Evolutionary conservation across 768 basidiomycete species (phyloP).

Genomic region (Tremella yokohamensis): DNA sequence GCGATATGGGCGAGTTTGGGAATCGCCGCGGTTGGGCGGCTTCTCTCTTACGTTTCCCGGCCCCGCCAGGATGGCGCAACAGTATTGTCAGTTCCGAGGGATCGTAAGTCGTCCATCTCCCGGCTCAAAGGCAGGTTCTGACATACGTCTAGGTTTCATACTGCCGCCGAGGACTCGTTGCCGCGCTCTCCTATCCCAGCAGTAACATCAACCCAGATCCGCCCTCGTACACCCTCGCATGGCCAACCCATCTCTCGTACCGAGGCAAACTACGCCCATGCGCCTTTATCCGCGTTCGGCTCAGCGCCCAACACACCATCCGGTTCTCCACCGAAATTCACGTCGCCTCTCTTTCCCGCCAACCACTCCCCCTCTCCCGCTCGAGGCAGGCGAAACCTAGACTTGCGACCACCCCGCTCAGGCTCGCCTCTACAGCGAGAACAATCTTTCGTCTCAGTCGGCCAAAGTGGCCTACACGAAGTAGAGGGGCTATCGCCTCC

Average conservation of each 20-base stretch:
- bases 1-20: slow-evolving; percentile 4
- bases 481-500: too few relatives aligned
- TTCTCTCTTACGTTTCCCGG: background rate
- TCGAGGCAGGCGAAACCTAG: too few relatives aligned
- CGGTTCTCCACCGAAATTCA: background rate
- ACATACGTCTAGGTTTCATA: background rate
- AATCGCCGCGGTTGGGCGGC: background rate
- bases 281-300: background rate
- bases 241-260: background rate
- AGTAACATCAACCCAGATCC: background rate
- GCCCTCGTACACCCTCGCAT: background rate
- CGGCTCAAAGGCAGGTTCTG: background rate
- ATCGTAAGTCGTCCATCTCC: background rate
- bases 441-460: too few relatives aligned
- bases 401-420: too few relatives aligned
- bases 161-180: background rate
- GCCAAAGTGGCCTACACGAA: too few relatives aligned
- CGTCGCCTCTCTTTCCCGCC: background rate
- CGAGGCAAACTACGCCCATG: background rate
- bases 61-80: slow-evolving; percentile 3
- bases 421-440: too few relatives aligned
- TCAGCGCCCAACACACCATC: background rate
- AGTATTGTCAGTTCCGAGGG: background rate
- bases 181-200: background rate
- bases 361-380: background rate